These are phyloP conservation scores for Trichomonascaceae sp. DNA, from an alignment of 1,139 yeast species.

Conservation along the genomic window DNA sequence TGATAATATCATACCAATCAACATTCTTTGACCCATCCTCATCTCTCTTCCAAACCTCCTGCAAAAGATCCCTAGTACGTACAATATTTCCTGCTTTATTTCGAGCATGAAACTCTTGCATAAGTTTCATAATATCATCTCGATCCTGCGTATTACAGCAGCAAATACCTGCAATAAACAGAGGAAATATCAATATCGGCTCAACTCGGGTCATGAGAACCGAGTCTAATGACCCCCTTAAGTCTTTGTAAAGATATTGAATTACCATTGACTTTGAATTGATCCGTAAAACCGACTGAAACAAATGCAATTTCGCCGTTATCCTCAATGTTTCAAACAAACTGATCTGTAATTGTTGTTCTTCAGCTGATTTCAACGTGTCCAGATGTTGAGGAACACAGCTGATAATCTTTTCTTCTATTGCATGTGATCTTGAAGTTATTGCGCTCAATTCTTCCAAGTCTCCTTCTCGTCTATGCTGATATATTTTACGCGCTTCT, in stretches of 20 bases:
- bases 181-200: conserved; percentile 66
- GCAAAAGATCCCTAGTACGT: conserved; percentile 54
- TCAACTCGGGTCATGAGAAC: conserved; percentile 64
- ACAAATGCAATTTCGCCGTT: conserved; percentile 60
- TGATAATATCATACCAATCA: conserved; percentile 66
- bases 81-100: conserved; percentile 65
- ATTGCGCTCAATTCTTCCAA: conserved; percentile 13
- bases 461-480: conserved; percentile 32
- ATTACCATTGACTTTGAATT: conserved; percentile 63
- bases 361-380: conserved; percentile 42
- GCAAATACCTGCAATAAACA: conserved; percentile 71
- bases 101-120: conserved; percentile 50
- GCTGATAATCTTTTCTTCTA: conserved; percentile 47
- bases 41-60: conserved; percentile 51
- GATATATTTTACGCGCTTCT: conserved; percentile 31
- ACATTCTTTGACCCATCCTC: conserved; percentile 42
- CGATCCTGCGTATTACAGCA: conserved; percentile 45
- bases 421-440: conserved; percentile 31
- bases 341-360: conserved; percentile 60
- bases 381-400: conserved; percentile 52
- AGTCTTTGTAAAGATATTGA: conserved; percentile 51
- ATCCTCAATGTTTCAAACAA: conserved; percentile 68
- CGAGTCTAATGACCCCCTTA: conserved; percentile 53
- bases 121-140: conserved; percentile 44
- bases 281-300: conserved; percentile 55